phyloP scores from a whole-genome alignment of 208 protist species.

The Leishmania mexicana region DNA sequence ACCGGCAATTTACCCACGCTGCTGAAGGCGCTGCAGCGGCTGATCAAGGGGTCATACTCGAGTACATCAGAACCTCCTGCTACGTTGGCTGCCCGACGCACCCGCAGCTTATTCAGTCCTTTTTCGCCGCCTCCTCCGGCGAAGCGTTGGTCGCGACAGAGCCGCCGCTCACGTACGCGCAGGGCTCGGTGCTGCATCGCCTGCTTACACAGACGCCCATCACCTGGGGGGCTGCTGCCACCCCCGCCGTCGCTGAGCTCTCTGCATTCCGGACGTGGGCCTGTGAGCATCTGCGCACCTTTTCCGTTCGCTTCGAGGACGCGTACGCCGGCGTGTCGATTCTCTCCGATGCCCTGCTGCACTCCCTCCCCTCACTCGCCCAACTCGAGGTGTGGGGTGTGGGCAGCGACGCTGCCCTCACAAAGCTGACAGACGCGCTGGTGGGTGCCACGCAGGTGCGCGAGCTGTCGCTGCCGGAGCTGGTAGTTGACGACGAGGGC shows the following conservation, averaged over 20 bases:
- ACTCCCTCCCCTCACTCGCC: slow-evolving; percentile 8
- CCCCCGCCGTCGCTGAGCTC: background rate
- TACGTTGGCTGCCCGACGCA: slow-evolving; percentile 13
- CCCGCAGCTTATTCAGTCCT: slow-evolving; percentile 11
- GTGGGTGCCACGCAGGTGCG: slow-evolving; percentile 6
- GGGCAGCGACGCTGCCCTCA: background rate
- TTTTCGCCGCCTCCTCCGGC: slow-evolving; percentile 2
- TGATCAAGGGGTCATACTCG: slow-evolving; percentile 5
- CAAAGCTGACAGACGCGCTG: slow-evolving; percentile 8
- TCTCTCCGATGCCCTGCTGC: slow-evolving; percentile 3
- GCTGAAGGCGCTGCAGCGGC: background rate
- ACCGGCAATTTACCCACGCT: background rate
- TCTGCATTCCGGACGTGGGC: slow-evolving; percentile 7
- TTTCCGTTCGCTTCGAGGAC: slow-evolving; percentile 11
- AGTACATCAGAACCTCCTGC: slow-evolving; percentile 13
- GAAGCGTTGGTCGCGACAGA: slow-evolving; percentile 10
- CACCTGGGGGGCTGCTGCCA: background rate
- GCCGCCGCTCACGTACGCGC: slow-evolving; percentile 16
- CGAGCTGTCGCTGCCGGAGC: slow-evolving; percentile 11
- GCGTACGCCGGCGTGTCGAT: slow-evolving; percentile 1
- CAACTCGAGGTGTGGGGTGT: slow-evolving; percentile 4
- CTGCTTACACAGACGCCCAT: background rate
- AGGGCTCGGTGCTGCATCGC: slow-evolving; percentile 6
- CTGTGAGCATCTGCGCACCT: slow-evolving; percentile 4
- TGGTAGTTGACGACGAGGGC: slow-evolving; percentile 7